These are phyloP conservation scores for Lophiotrema nucula DNA, from an alignment of 495 filamentous ascomycete genomes.

Conservation along the genomic window DNA sequence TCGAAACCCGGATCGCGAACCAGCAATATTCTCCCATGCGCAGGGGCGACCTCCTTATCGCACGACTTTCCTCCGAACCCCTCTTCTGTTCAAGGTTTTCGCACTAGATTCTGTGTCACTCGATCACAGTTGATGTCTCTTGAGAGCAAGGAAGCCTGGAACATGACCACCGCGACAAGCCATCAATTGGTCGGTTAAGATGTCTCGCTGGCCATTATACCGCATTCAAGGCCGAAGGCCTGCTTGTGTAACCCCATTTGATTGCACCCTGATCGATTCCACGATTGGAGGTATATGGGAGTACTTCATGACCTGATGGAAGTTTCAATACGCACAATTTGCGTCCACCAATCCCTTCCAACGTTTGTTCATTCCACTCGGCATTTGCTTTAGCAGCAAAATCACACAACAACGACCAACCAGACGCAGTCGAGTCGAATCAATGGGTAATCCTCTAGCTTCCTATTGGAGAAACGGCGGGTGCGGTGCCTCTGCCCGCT, in stretches of 20 bases:
- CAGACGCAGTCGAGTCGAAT: too few relatives aligned
- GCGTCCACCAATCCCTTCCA: too few relatives aligned
- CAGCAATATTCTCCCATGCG: background rate
- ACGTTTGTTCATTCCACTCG: too few relatives aligned
- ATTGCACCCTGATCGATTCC: background rate
- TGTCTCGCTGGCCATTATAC: background rate
- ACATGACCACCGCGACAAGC: background rate
- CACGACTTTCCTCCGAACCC: background rate
- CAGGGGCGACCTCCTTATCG: background rate
- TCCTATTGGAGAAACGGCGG: too few relatives aligned
- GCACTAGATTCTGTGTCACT: slow-evolving; percentile 10
- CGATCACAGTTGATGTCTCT: background rate
- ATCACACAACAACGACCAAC: too few relatives aligned
- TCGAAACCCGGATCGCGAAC: background rate
- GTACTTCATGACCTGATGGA: background rate
- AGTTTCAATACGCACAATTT: too few relatives aligned
- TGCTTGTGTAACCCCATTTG: slow-evolving; percentile 9
- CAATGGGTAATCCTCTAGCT: too few relatives aligned
- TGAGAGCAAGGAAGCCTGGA: slow-evolving; percentile 9
- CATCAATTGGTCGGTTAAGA: slow-evolving; percentile 6
- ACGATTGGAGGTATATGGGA: slow-evolving; percentile 5
- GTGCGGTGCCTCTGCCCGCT: too few relatives aligned
- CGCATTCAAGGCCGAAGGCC: background rate
- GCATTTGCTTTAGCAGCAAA: too few relatives aligned
- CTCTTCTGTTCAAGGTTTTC: slow-evolving; percentile 3